These are phyloP conservation scores for Tulasnella sp. DNA, from an alignment of 768 basidiomycete genomes.

Conservation along the genomic window DNA sequence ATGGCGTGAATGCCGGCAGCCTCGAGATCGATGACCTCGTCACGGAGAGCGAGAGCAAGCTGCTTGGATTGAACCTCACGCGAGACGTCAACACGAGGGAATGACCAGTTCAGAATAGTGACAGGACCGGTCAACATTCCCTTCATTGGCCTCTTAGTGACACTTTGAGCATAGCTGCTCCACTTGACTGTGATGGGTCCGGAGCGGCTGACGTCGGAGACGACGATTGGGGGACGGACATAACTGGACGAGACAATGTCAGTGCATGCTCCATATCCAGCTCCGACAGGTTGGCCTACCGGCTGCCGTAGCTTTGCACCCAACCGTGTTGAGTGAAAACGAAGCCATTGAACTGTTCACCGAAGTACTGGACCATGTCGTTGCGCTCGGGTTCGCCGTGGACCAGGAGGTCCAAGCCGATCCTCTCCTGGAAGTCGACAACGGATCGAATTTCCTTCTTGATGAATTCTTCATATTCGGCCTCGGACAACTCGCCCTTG, in stretches of 20 bases:
- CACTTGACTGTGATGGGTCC: slow-evolving; percentile 91
- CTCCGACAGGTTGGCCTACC: slow-evolving; percentile 36
- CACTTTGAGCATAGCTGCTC: slow-evolving; percentile 91
- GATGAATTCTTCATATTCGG: slow-evolving; percentile 93
- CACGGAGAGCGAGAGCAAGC: slow-evolving; percentile 92
- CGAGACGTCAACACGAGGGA: slow-evolving; percentile 96
- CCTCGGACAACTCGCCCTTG: slow-evolving; percentile 77
- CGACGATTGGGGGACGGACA: slow-evolving; percentile 96
- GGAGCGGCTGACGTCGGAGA: slow-evolving; percentile 92
- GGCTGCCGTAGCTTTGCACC: slow-evolving; percentile 99
- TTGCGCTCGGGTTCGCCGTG: slow-evolving; percentile 99
- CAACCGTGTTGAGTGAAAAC: slow-evolving; percentile 98
- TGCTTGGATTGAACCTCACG: slow-evolving; percentile 97
- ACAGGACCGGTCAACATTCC: slow-evolving; percentile 98
- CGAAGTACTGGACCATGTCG: slow-evolving; percentile 99
- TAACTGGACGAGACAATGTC: slow-evolving; percentile 38
- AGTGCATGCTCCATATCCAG: slow-evolving; percentile 12
- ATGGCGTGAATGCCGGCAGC: slow-evolving; percentile 94
- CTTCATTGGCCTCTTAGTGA: slow-evolving; percentile 94
- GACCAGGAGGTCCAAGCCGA: slow-evolving; percentile 92
- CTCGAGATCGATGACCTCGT: slow-evolving; percentile 95
- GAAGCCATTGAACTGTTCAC: slow-evolving; percentile 88
- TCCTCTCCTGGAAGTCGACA: slow-evolving; percentile 93
- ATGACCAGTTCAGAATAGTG: slow-evolving; percentile 99
- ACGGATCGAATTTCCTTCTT: slow-evolving; percentile 91